Conservation (phyloP, 2,329 filamentous ascomycete species). For the Polytolypa hystricis region DNA sequence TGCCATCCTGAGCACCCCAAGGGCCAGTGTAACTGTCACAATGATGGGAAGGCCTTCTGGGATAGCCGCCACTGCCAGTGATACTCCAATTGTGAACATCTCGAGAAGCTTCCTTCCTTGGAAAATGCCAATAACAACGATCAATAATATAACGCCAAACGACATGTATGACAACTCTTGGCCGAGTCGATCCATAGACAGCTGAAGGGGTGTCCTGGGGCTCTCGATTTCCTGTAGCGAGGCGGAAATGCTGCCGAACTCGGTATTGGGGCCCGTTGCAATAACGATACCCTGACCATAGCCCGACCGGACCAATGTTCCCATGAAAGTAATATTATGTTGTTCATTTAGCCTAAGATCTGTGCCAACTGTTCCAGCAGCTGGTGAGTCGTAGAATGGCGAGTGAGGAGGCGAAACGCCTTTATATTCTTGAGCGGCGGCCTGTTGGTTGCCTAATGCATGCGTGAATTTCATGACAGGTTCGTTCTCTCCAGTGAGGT, state of each 20-base stretch:
- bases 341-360: slow-evolving; percentile 61
- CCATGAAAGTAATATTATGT: slow-evolving; percentile 96
- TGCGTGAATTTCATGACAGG: slow-evolving; percentile 70
- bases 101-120: slow-evolving; percentile 84
- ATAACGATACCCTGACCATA: slow-evolving; percentile 97
- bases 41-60: slow-evolving; percentile 96
- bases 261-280: slow-evolving; percentile 82
- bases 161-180: slow-evolving; percentile 95
- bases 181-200: slow-evolving; percentile 95
- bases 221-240: slow-evolving; percentile 93
- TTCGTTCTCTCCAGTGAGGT: slow-evolving; percentile 92
- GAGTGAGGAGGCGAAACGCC: slow-evolving; percentile 34
- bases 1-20: slow-evolving; percentile 95
- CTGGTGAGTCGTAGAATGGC: slow-evolving; percentile 49
- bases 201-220: slow-evolving; percentile 80
- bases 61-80: slow-evolving; percentile 89
- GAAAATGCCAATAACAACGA: slow-evolving; percentile 79
- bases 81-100: slow-evolving; percentile 96
- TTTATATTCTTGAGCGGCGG: slow-evolving; percentile 24
- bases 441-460: slow-evolving; percentile 35
- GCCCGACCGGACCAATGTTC: slow-evolving; percentile 86
- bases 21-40: slow-evolving; percentile 87
- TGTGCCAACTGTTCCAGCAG: slow-evolving; percentile 48
- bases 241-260: slow-evolving; percentile 92
- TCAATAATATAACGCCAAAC: slow-evolving; percentile 85